phyloP scores from a whole-genome alignment of 1,284 basidiomycete species.

The Xerocomus minutiporus region DNA sequence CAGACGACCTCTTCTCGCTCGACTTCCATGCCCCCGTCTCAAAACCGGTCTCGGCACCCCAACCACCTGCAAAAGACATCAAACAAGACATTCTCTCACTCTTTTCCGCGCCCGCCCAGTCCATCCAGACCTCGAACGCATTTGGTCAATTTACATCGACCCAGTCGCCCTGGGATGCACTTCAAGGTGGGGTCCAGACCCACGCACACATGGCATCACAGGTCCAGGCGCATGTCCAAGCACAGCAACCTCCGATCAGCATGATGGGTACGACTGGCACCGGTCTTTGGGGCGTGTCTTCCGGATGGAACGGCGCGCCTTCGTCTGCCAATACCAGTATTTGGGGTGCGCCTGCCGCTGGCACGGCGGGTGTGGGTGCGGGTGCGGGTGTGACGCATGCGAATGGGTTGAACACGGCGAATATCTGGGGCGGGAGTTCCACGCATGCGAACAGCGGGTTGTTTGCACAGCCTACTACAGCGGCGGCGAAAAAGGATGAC shows the following conservation, averaged over 20 bases:
- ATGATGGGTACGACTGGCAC: conserved; percentile 55
- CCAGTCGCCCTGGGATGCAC: conserved; percentile 24
- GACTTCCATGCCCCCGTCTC: conserved; percentile 66
- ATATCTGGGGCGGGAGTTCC: conserved; percentile 48
- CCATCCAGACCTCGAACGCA: conserved; percentile 28
- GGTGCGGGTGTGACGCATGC: neutral
- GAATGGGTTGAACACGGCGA: conserved; percentile 41
- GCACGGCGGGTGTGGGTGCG: neutral
- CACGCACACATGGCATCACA: neutral
- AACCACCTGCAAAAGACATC: conserved; percentile 58
- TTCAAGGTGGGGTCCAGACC: neutral
- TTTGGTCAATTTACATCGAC: conserved; percentile 41
- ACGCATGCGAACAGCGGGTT: conserved; percentile 29
- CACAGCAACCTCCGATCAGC: conserved; percentile 39
- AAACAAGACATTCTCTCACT: conserved; percentile 87
- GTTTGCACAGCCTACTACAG: conserved; percentile 30
- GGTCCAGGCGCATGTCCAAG: conserved; percentile 1
- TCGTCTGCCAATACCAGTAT: conserved; percentile 29
- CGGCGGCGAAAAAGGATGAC: conserved; percentile 64
- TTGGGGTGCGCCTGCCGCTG: conserved; percentile 38
- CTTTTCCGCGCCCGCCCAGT: conserved; percentile 46
- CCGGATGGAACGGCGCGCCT: conserved; percentile 48
- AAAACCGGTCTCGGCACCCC: conserved; percentile 25
- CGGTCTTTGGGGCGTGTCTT: conserved; percentile 61
- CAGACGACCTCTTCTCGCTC: conserved; percentile 77